Base-by-base conservation (phyloP, 768 basidiomycete genomes). In the Boletus pseudo-olivaceus region DNA sequence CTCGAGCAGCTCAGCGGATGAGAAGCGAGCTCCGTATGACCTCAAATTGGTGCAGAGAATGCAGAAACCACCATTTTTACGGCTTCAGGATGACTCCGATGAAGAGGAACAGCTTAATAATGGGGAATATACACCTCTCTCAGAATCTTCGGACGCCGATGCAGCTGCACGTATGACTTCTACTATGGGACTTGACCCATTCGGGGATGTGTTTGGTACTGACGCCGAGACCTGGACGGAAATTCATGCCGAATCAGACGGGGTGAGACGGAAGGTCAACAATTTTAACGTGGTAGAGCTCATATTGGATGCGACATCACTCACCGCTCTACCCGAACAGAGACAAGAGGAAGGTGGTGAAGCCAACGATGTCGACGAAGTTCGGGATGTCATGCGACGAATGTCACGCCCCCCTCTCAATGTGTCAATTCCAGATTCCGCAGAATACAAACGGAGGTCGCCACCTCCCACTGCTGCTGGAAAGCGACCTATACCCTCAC, bases 181-280 rank as follows among this genome's bases (percentile, higher is more conserved):
- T 46, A 49, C 68, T 49, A 59, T 61, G 47, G 66, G 60, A 52
- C 67, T 63, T 53, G 83, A 87, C 64, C 83, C 82, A 20, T 72
- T 86, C 27, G 74, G 68, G 9, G 83, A 86, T 58, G 76, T 86
- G 7, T 87, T 86, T 70, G 83, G 85, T 43, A 76, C 77, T n/a
- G 85, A 86, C 65, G 80, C 74, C 56, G 80, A 85, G 58, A 78
- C 80, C 1, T 85, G 85, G 84, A 73, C 75, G 53, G 80, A 81
- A 47, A 74, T 87, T 46, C 81, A 65, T 48, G 62, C 72, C 38
- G 68, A 76, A 53, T 66, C 63, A 29, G 68, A 61, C 56, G 57
- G 54, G 53, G 40, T 51, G 49, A 61, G 59, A 68, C 55, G 62
- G 68, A 60, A 54, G 57, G 43, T 54, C 33, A 48, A 60, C 59